Base-by-base conservation (phyloP, 768 basidiomycete species). In the Pulveroboletus ravenelii region DNA sequence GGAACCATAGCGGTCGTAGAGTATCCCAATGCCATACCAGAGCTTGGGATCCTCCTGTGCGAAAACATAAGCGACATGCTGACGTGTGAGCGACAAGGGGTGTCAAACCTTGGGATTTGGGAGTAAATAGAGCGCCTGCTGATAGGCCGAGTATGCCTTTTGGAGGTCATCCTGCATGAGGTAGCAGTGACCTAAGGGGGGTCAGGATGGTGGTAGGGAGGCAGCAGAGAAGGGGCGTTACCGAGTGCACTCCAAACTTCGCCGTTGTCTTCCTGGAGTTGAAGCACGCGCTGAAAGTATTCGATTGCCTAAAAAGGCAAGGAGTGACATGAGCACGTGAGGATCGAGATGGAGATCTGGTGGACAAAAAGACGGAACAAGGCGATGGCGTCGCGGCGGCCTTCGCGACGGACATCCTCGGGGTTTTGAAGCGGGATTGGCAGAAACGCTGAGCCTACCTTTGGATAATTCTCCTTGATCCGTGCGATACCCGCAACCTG, bases 121-220 rank as follows among this genome's bases (percentile, higher is more conserved):
- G 34, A 99, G 81, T 55, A 94, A 79, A 68, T 95, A 97, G 20
- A 99, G 79, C 2, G 96, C 96, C 68, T 98, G 95, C 71, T 99
- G 94, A 70, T 99, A 99, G 14, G 96, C 94, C 1, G 90, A 87
- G 70, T 98, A 98, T 0, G 96, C 96, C 74, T 95, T 96, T 74
- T 95, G 93, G 41, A 99, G 81, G 73, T 98, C 93, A 66, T 98
- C 96, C 66, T 96, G 94, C 95, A 96, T 98, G 52, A 99, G 84
- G 70, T 95, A 93, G 70, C 95, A 98, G 62, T 98, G 93, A 30
- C 94, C 92, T 89, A 62, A 50, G 54, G 35, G n/a, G 27, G 39
- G 40, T 56, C 41, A 63, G 48, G 47, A 50, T 54, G 30, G 40
- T 41, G 48, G 27, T 45, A 45, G 38, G 38, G 47, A 41, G 46